phyloP scores from a whole-genome alignment of 768 basidiomycete species.

The Cystobasidium onofrii region DNA sequence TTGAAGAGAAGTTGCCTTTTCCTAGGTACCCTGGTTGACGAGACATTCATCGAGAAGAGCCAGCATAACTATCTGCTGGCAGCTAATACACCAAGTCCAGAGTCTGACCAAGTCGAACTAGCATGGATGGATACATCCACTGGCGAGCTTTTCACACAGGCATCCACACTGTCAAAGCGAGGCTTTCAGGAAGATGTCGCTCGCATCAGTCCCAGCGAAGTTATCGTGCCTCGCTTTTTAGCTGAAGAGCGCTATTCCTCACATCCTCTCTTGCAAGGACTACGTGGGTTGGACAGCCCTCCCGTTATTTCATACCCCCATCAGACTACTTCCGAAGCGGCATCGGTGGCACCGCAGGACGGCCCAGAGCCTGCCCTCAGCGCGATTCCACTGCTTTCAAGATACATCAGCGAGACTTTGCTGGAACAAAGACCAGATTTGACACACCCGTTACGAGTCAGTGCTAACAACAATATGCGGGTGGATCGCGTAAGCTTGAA shows the following conservation, averaged over 20 bases:
- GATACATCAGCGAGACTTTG: conserved; percentile 47
- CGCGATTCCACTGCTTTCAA: conserved; percentile 19
- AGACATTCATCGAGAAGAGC: conserved; percentile 71
- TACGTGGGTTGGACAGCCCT: background rate
- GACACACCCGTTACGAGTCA: conserved; percentile 57
- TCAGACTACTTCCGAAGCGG: background rate
- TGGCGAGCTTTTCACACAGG: conserved; percentile 79
- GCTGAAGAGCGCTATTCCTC: background rate
- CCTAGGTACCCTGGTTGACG: conserved; percentile 70
- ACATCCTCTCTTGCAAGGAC: background rate
- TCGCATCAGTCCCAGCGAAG: conserved; percentile 71
- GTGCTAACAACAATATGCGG: conserved; percentile 58
- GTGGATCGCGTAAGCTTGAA: conserved; percentile 82
- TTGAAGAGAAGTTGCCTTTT: background rate
- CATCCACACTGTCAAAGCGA: conserved; percentile 48
- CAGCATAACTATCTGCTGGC: conserved; percentile 87
- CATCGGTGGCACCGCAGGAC: background rate
- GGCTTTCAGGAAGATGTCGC: conserved; percentile 69
- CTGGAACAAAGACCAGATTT: conserved; percentile 69
- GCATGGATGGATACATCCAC: conserved; percentile 97
- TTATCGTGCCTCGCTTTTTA: conserved; percentile 53
- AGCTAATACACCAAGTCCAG: conserved; percentile 45
- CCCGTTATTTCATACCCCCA: conserved; percentile 18
- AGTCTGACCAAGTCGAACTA: conserved; percentile 45
- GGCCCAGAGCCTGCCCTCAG: background rate